Percentiles rank a stretch among this genome's conserved stretches.
Evolutionary conservation across 108 stramenopile genomes (phyloP).

Genomic region (Nitzschia sp.): DNA sequence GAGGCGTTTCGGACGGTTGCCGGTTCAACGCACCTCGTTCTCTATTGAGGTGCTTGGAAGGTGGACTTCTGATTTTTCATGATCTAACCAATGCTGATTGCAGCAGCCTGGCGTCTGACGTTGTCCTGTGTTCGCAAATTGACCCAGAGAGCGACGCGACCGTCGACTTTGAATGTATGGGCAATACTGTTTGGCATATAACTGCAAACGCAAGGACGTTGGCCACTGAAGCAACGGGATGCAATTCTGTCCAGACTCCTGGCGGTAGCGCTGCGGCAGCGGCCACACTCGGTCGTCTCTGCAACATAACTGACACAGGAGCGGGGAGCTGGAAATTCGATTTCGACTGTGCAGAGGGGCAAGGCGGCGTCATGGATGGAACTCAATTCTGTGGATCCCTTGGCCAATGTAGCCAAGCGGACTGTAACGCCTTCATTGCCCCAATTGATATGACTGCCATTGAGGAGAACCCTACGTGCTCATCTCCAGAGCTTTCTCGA

Average conservation of each 20-base stretch:
- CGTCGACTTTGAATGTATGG: slow-evolving; percentile 22
- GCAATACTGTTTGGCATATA: background rate
- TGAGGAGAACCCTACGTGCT: slow-evolving; percentile 9
- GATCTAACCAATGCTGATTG: slow-evolving; percentile 7
- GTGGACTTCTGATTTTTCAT: background rate
- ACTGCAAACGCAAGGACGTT: slow-evolving; percentile 10
- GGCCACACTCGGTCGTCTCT: slow-evolving; percentile 9
- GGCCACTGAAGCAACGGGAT: slow-evolving; percentile 7
- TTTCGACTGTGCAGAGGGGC: slow-evolving; percentile 8
- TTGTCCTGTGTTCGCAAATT: slow-evolving; percentile 2
- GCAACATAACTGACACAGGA: background rate
- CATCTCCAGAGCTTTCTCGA: background rate
- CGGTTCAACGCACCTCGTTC: background rate
- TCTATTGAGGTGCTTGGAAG: slow-evolving; percentile 6
- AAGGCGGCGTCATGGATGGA: background rate
- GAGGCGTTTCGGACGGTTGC: background rate
- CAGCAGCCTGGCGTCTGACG: slow-evolving; percentile 1
- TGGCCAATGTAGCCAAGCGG: background rate
- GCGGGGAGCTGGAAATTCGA: background rate
- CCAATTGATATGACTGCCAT: background rate
- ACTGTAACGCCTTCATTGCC: slow-evolving; percentile 1
- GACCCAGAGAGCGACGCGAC: slow-evolving; percentile 1
- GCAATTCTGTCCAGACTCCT: background rate
- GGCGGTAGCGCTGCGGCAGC: slow-evolving; percentile 9
- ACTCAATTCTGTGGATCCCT: background rate